A percentile compares a stretch with the other conserved stretches of the same genome.
Conservation (phyloP, 495 filamentous ascomycete species). For the Aspergillus nidulans region DNA sequence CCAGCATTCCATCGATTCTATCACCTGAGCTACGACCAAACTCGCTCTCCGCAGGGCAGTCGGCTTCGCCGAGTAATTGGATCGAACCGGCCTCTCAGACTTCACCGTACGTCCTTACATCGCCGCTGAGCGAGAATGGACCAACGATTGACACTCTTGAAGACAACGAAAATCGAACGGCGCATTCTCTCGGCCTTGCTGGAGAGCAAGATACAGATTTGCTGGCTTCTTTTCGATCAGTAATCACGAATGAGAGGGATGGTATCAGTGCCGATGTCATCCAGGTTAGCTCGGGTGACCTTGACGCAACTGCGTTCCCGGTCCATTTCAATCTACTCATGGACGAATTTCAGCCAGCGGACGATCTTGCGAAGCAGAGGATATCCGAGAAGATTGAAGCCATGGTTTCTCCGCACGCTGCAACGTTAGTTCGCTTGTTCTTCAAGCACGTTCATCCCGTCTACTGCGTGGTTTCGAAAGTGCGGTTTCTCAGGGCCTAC, state of each 20-base stretch:
- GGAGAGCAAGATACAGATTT: slow-evolving; percentile 7
- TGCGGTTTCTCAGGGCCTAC: slow-evolving; percentile 1
- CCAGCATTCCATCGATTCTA: background rate
- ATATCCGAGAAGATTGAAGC: background rate
- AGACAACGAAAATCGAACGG: slow-evolving; percentile 4
- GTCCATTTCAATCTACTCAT: slow-evolving; percentile 2
- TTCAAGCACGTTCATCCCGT: slow-evolving; percentile 8
- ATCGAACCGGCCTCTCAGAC: background rate
- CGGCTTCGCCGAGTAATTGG: background rate
- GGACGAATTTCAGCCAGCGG: slow-evolving; percentile 3
- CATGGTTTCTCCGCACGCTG: slow-evolving; percentile 5
- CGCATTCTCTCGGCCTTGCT: background rate
- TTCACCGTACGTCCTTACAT: background rate
- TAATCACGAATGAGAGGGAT: slow-evolving; percentile 6
- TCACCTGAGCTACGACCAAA: background rate
- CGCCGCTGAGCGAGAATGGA: background rate
- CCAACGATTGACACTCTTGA: background rate
- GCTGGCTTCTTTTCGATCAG: slow-evolving; percentile 1
- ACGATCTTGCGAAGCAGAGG: background rate
- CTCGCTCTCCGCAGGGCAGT: background rate
- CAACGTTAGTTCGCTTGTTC: background rate
- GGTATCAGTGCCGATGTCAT: slow-evolving; percentile 8
- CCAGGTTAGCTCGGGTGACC: background rate
- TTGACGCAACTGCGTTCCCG: background rate
- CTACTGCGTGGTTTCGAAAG: slow-evolving; percentile 5